Percentiles rank a stretch among this genome's conserved stretches.
Conservation (phyloP, 176 grass and related monocot species). For the Triticum urartu region DNA sequence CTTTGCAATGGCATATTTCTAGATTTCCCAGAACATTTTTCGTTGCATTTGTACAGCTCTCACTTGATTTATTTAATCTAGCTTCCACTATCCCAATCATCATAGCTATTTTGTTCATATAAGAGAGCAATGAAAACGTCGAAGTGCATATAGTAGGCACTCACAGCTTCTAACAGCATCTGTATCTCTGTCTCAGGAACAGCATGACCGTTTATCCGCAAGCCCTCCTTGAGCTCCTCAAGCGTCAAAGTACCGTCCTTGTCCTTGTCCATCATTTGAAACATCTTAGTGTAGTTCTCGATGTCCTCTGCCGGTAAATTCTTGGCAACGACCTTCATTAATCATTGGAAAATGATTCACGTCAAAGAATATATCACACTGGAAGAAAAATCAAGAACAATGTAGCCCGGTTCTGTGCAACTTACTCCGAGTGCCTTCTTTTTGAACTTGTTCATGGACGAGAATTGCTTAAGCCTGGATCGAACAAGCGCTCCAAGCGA, state of each 20-base stretch:
- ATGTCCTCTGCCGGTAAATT: conserved; percentile 66
- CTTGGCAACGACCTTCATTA: conserved; percentile 68
- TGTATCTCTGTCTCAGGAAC: conserved; percentile 67
- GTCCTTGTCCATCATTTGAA: conserved; percentile 80
- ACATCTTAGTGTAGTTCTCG: conserved; percentile 66
- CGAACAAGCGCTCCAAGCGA: conserved; percentile 76
- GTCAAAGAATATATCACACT: neutral
- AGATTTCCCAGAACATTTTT: neutral
- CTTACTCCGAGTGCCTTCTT: conserved; percentile 86
- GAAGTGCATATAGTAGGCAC: conserved; percentile 22
- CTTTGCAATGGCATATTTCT: neutral
- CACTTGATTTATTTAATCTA: conserved; percentile 16
- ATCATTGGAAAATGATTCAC: conserved; percentile 17
- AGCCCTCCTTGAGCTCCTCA: conserved; percentile 74
- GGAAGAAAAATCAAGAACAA: conserved; percentile 6
- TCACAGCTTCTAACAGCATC: conserved; percentile 88
- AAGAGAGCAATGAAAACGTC: neutral
- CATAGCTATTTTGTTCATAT: conserved; percentile 3
- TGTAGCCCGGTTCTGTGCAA: conserved; percentile 3
- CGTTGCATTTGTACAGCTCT: neutral
- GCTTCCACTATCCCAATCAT: neutral
- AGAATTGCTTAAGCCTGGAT: conserved; percentile 78
- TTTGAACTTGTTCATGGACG: conserved; percentile 93
- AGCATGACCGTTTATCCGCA: conserved; percentile 50
- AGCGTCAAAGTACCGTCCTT: conserved; percentile 62